Evolutionary conservation across 495 filamentous ascomycete genomes (phyloP).

Genomic region (Trichodelitschia bisporula): DNA sequence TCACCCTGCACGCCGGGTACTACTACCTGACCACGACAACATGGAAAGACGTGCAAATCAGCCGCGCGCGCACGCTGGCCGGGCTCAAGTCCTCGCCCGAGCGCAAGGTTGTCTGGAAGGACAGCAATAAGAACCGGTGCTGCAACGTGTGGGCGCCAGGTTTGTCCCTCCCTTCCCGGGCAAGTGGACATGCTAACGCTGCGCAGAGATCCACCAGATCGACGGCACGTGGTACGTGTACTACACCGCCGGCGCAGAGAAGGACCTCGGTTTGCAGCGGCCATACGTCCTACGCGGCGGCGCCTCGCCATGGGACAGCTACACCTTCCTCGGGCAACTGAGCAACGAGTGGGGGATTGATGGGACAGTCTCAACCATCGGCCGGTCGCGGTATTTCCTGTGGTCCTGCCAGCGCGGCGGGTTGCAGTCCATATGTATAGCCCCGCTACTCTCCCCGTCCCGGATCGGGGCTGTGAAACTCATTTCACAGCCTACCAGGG

Average conservation of each 20-base stretch:
- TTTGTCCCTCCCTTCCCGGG: too few relatives aligned
- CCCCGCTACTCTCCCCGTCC: constrained; percentile 13
- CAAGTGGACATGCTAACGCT: neutral
- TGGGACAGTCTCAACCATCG: constrained; percentile 18
- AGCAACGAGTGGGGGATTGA: constrained; percentile 24
- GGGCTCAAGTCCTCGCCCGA: constrained; percentile 20
- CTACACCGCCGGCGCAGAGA: constrained; percentile 12
- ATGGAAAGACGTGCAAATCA: constrained; percentile 25
- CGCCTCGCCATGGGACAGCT: constrained; percentile 18
- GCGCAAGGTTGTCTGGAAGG: constrained; percentile 23
- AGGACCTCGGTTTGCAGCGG: constrained; percentile 10
- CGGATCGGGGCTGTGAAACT: constrained; percentile 11
- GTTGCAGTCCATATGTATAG: constrained; percentile 24
- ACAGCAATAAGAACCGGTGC: constrained; percentile 15
- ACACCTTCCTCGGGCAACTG: constrained; percentile 16
- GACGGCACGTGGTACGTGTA: constrained; percentile 24
- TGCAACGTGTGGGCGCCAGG: constrained; percentile 30
- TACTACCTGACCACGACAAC: constrained; percentile 27
- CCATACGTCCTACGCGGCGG: constrained; percentile 21
- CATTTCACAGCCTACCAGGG: constrained; percentile 20
- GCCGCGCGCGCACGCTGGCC: constrained; percentile 22
- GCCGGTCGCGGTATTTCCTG: constrained; percentile 18
- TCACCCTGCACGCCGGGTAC: constrained; percentile 23
- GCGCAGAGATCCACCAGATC: constrained; percentile 26
- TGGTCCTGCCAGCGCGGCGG: constrained; percentile 21